Conservation (phyloP, 140 eudicot species). For the Stevia rebaudiana region DNA sequence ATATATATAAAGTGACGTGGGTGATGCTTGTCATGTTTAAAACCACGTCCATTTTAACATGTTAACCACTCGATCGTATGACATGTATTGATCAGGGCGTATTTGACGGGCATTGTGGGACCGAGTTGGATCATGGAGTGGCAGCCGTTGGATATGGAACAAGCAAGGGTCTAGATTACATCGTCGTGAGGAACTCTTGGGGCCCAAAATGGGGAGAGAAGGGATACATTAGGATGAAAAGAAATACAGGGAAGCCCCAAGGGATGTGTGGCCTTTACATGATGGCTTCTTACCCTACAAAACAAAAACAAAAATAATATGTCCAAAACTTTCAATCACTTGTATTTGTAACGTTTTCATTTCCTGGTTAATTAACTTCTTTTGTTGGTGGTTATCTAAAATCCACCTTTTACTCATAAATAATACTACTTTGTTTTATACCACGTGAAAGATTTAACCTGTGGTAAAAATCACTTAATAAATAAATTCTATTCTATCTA, state of each 20-base stretch:
- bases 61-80: not conserved
- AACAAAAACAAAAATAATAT: constrained; percentile 24
- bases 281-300: constrained; percentile 77
- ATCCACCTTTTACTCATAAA: not conserved
- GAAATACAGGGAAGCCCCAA: constrained; percentile 47
- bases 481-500: too few species aligned
- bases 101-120: constrained; percentile 68
- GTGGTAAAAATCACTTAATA: too few species aligned
- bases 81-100: constrained; percentile 41
- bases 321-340: constrained; percentile 1
- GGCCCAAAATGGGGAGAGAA: constrained; percentile 77
- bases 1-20: too few species aligned
- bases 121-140: constrained; percentile 61
- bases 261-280: constrained; percentile 67
- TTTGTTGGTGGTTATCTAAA: not conserved
- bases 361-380: constrained; percentile 5
- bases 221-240: constrained; percentile 76
- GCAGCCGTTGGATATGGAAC: constrained; percentile 75
- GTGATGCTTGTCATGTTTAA: not conserved
- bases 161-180: constrained; percentile 36
- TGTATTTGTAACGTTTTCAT: constrained; percentile 22
- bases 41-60: not conserved
- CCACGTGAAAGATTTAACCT: too few species aligned
- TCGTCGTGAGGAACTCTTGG: constrained; percentile 71
- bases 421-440: not conserved